Conservation (phyloP, 163 green algal species). For the Volvox carteri region DNA sequence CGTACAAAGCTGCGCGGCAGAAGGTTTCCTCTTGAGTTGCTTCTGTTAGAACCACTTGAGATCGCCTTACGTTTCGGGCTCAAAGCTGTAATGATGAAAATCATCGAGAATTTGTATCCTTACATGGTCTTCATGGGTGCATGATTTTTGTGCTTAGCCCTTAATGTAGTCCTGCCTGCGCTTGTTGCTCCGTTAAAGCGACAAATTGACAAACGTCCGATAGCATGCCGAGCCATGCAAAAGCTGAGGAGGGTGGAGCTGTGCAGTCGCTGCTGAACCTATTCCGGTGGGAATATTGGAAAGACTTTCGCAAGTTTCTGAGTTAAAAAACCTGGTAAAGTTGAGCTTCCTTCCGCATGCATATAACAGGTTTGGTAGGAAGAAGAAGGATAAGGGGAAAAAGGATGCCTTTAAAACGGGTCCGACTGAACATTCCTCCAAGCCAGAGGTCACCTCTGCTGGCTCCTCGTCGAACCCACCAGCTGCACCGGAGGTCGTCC, state of each 20-base stretch:
- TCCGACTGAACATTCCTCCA: neutral
- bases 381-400: constrained; percentile 35
- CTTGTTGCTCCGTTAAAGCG: too few relatives aligned
- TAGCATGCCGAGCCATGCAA: constrained; percentile 14
- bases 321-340: neutral
- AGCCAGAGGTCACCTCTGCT: neutral
- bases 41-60: too few relatives aligned
- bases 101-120: too few relatives aligned
- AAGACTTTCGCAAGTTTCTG: neutral
- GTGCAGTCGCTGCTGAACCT: constrained; percentile 14
- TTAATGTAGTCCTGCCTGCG: too few relatives aligned
- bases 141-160: too few relatives aligned
- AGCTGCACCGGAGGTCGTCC: neutral
- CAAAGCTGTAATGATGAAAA: too few relatives aligned
- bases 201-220: too few relatives aligned
- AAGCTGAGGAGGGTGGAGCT: constrained; percentile 2
- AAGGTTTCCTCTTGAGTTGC: too few relatives aligned
- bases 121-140: too few relatives aligned
- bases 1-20: too few relatives aligned
- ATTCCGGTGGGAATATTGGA: neutral
- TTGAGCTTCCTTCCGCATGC: neutral
- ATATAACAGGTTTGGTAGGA: constrained; percentile 25
- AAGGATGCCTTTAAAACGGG: constrained; percentile 1
- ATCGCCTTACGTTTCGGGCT: too few relatives aligned
- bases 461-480: neutral